Percentiles rank a stretch among this genome's conserved stretches.
phyloP scores from a whole-genome alignment of 2,329 filamentous ascomycete genomes.

The Calycina herbarum region DNA sequence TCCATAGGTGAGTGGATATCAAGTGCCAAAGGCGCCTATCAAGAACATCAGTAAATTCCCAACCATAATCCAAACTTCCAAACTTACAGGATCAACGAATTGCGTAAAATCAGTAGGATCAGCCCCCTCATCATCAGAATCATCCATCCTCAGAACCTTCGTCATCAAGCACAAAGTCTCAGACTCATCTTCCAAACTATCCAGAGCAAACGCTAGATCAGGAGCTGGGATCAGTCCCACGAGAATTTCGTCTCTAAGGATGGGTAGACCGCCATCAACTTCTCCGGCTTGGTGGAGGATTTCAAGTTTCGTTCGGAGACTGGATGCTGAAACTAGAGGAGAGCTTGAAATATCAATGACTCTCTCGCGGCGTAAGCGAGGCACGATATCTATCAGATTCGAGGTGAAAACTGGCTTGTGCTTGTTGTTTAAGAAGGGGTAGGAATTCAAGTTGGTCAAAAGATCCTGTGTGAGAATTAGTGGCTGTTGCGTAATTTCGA shows the following conservation, averaged over 20 bases:
- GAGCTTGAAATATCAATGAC: conserved; percentile 87
- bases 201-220: conserved; percentile 89
- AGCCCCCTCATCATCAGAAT: conserved; percentile 58
- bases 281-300: conserved; percentile 82
- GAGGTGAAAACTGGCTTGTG: conserved; percentile 88
- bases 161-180: conserved; percentile 81
- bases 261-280: conserved; percentile 87
- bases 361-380: conserved; percentile 70
- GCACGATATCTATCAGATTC: conserved; percentile 83
- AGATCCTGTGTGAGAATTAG: conserved; percentile 61
- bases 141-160: conserved; percentile 60
- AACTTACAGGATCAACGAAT: conserved; percentile 80
- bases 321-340: conserved; percentile 73
- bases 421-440: conserved; percentile 97
- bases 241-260: conserved; percentile 74
- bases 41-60: not conserved
- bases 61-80: not conserved
- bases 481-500: not conserved
- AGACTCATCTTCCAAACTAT: conserved; percentile 76
- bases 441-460: conserved; percentile 94
- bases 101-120: conserved; percentile 84
- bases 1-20: conserved; percentile 92
- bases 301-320: conserved; percentile 78
- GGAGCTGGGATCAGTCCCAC: conserved; percentile 92
- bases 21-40: conserved; percentile 10